Conservation (phyloP, 2,329 filamentous ascomycete species). For the Colletotrichum sp. region DNA sequence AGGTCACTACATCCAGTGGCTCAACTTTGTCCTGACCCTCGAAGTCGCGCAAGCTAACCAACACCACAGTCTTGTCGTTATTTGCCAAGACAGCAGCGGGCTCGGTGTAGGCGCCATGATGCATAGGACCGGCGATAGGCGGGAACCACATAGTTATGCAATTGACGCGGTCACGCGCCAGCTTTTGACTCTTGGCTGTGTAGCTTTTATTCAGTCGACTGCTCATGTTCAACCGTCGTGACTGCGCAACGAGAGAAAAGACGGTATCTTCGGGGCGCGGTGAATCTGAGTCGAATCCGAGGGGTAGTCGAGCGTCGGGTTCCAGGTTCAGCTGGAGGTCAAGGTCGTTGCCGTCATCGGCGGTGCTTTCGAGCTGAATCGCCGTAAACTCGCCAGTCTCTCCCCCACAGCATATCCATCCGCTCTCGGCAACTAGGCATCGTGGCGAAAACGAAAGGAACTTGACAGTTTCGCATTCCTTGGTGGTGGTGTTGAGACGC, state of each 20-base stretch:
- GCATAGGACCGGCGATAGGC: slow-evolving; percentile 35
- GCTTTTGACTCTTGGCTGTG: slow-evolving; percentile 55
- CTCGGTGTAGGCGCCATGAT: slow-evolving; percentile 47
- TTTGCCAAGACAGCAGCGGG: slow-evolving; percentile 80
- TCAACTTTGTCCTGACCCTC: slow-evolving; percentile 48
- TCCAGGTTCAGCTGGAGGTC: slow-evolving; percentile 33
- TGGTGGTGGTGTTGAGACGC: slow-evolving; percentile 70
- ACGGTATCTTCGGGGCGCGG: slow-evolving; percentile 36
- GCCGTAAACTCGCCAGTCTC: slow-evolving; percentile 87
- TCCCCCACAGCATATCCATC: slow-evolving; percentile 91
- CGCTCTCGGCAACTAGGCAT: slow-evolving; percentile 84
- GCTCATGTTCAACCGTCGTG: slow-evolving; percentile 31
- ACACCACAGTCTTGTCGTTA: slow-evolving; percentile 87
- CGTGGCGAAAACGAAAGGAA: slow-evolving; percentile 76
- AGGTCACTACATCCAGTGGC: slow-evolving; percentile 71
- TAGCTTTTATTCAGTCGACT: slow-evolving; percentile 47
- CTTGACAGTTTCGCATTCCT: slow-evolving; percentile 75
- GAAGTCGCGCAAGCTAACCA: slow-evolving; percentile 77
- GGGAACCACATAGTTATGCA: slow-evolving; percentile 70
- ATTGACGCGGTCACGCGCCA: slow-evolving; percentile 68
- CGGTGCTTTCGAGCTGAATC: slow-evolving; percentile 64
- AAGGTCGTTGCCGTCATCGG: slow-evolving; percentile 30
- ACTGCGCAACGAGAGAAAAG: slow-evolving; percentile 41
- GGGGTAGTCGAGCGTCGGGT: slow-evolving; percentile 35
- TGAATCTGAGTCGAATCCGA: slow-evolving; percentile 31